Evolutionary conservation across 371 early-diverging fungal genomes (phyloP).

Genomic region (Haplosporangium sp.): DNA sequence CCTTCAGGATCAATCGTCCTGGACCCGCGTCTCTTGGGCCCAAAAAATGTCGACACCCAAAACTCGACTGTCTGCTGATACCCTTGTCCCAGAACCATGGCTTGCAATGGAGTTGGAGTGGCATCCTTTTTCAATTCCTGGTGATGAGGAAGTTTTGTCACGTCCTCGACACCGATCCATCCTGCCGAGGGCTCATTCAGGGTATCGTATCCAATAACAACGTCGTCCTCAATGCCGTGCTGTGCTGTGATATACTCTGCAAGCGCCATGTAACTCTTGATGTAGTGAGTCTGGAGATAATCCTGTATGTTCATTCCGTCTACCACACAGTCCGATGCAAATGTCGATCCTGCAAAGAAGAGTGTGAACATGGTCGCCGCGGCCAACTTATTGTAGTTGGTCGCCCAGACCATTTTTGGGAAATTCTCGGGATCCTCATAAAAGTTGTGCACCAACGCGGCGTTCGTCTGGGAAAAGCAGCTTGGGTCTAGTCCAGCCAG

Average conservation of each 20-base stretch:
- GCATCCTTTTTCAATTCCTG: slow-evolving; percentile 67
- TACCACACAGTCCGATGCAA: slow-evolving; percentile 76
- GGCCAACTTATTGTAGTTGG: slow-evolving; percentile 88
- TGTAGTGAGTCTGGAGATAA: slow-evolving; percentile 77
- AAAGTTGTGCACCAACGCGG: slow-evolving; percentile 79
- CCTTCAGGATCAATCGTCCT: slow-evolving; percentile 62
- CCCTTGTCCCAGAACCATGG: slow-evolving; percentile 74
- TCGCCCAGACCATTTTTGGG: slow-evolving; percentile 90
- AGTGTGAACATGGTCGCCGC: slow-evolving; percentile 86
- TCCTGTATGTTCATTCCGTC: slow-evolving; percentile 69
- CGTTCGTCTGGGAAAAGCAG: slow-evolving; percentile 71
- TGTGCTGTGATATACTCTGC: slow-evolving; percentile 59
- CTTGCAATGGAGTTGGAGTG: slow-evolving; percentile 73
- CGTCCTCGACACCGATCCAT: slow-evolving; percentile 62
- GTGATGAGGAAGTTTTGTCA: slow-evolving; percentile 62
- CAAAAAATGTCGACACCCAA: slow-evolving; percentile 70
- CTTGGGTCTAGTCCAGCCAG: slow-evolving; percentile 77
- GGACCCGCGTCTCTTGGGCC: slow-evolving; percentile 61
- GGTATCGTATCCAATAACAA: slow-evolving; percentile 80
- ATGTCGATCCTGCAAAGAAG: slow-evolving; percentile 82
- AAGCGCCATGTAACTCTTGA: slow-evolving; percentile 62
- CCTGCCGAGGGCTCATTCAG: slow-evolving; percentile 83
- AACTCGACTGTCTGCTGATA: slow-evolving; percentile 62
- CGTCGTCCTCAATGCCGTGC: slow-evolving; percentile 61
- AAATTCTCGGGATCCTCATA: slow-evolving; percentile 69